Conservation (phyloP, 1,284 basidiomycete genomes). For the Exsudoporus floridanus region DNA sequence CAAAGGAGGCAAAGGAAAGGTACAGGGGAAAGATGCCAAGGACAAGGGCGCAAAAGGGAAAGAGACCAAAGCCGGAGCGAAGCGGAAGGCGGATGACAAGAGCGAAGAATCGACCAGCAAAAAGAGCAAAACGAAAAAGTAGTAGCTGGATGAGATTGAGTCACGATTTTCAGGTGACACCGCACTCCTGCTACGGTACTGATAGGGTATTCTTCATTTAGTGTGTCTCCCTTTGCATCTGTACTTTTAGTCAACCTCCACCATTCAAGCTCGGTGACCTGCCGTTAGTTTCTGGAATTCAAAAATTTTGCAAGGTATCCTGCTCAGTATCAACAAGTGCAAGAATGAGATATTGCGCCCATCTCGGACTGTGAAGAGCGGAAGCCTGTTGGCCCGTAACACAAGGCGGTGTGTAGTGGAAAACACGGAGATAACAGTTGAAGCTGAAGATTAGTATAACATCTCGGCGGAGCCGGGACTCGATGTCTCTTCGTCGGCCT, state of each 20-base stretch:
- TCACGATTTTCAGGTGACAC: not conserved
- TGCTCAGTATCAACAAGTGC: not conserved
- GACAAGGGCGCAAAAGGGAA: slow-evolving; percentile 32
- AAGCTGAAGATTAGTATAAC: too few relatives aligned
- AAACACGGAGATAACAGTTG: too few relatives aligned
- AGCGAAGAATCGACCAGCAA: slow-evolving; percentile 27
- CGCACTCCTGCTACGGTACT: not conserved
- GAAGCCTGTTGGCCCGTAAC: too few relatives aligned
- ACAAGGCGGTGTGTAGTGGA: too few relatives aligned
- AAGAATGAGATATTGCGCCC: too few relatives aligned
- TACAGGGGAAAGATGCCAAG: slow-evolving; percentile 33
- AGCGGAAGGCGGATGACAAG: slow-evolving; percentile 58
- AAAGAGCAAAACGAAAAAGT: slow-evolving; percentile 35
- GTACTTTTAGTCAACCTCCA: slow-evolving; percentile 17
- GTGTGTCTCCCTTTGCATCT: slow-evolving; percentile 16
- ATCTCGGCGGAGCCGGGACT: too few relatives aligned
- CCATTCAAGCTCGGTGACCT: not conserved
- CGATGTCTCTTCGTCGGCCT: too few relatives aligned
- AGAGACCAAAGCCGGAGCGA: slow-evolving; percentile 45
- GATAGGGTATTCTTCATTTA: too few relatives aligned
- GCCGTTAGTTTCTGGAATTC: not conserved
- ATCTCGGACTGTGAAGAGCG: too few relatives aligned
- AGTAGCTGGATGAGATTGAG: slow-evolving; percentile 3
- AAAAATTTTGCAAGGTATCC: not conserved
- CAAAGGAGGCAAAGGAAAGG: slow-evolving; percentile 45